A percentile compares a stretch with the other conserved stretches of the same genome.
phyloP scores from a whole-genome alignment of 2,329 filamentous ascomycete species.

The Fusarium tjaetaba region DNA sequence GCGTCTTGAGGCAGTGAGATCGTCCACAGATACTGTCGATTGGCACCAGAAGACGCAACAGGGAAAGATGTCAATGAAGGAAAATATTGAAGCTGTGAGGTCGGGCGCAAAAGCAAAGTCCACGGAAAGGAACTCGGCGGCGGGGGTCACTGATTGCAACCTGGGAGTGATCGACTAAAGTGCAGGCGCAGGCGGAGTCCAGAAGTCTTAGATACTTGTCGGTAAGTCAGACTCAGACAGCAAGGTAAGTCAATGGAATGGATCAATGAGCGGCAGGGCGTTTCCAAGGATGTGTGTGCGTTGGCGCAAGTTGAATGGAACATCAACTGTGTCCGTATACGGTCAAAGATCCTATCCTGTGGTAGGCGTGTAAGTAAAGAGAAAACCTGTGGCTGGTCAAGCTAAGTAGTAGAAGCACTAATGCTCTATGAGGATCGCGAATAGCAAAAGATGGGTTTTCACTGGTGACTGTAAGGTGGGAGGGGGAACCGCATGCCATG shows the following conservation, averaged over 20 bases:
- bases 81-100: slow-evolving; percentile 19
- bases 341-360: slow-evolving; percentile 16
- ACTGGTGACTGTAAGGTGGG: slow-evolving; percentile 32
- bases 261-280: slow-evolving; percentile 24
- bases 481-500: slow-evolving; percentile 19
- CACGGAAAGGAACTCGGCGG: slow-evolving; percentile 24
- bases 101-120: slow-evolving; percentile 25
- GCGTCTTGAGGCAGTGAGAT: background rate
- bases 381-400: slow-evolving; percentile 23
- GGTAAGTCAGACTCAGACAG: slow-evolving; percentile 19
- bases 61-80: slow-evolving; percentile 12
- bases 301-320: slow-evolving; percentile 32
- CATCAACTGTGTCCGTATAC: slow-evolving; percentile 12
- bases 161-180: slow-evolving; percentile 35
- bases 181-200: slow-evolving; percentile 23
- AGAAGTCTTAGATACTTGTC: slow-evolving; percentile 18
- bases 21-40: background rate
- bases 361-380: slow-evolving; percentile 4
- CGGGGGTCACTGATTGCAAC: slow-evolving; percentile 23
- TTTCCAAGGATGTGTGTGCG: slow-evolving; percentile 24
- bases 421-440: slow-evolving; percentile 27
- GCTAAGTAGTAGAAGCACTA: slow-evolving; percentile 26
- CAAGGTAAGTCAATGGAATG: slow-evolving; percentile 27
- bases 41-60: slow-evolving; percentile 5
- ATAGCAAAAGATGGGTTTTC: slow-evolving; percentile 27